phyloP scores from a whole-genome alignment of 345 rosid species.

The Erysimum cheiranthoides region DNA sequence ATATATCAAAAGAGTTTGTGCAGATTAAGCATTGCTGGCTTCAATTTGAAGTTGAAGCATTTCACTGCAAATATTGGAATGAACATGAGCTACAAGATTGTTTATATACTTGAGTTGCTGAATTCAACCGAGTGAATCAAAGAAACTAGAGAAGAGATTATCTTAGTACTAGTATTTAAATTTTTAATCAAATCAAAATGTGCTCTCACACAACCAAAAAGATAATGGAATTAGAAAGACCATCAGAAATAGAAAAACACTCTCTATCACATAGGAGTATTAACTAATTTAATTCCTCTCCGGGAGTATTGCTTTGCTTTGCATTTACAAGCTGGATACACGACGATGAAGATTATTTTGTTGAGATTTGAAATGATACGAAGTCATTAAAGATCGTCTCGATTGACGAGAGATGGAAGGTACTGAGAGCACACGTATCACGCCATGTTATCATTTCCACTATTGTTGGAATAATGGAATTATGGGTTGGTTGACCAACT shows the following conservation, averaged over 20 bases:
- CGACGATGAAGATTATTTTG: not conserved
- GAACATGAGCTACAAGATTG: not conserved
- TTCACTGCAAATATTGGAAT: not conserved
- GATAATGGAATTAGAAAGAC: too few relatives aligned
- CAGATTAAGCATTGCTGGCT: not conserved
- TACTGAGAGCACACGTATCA: constrained; percentile 3
- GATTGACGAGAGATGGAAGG: not conserved
- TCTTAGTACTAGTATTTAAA: not conserved
- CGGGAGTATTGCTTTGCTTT: not conserved
- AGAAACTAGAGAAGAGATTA: not conserved
- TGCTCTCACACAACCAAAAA: not conserved
- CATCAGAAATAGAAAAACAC: too few relatives aligned
- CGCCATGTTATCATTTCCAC: constrained; percentile 23
- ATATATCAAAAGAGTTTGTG: not conserved
- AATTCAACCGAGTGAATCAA: not conserved
- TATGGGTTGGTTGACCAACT: not conserved
- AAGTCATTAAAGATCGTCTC: too few relatives aligned
- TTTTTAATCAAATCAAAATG: not conserved
- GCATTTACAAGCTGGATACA: not conserved
- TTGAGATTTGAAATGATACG: not conserved
- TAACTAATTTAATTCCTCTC: not conserved
- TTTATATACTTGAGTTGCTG: not conserved
- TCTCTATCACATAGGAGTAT: not conserved
- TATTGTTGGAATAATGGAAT: not conserved
- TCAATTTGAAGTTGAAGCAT: not conserved